These are phyloP conservation scores for Phytophthora fragariaefolia DNA, from an alignment of 352 stramenopile genomes.

Conservation along the genomic window DNA sequence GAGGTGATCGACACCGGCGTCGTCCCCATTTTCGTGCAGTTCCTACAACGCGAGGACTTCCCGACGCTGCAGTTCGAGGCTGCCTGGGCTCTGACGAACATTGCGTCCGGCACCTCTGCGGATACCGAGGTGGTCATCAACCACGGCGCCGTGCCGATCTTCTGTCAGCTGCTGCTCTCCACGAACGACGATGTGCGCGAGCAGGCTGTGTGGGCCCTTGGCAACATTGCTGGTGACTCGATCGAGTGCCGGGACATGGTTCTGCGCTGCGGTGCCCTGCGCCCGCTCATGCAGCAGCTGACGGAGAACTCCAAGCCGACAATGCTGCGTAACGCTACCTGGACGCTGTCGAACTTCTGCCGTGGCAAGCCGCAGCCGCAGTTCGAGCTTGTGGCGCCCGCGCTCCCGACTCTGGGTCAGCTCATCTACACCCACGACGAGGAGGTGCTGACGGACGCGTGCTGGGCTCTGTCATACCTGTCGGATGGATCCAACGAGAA, in stretches of 20 bases:
- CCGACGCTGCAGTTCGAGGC: conserved; percentile 97
- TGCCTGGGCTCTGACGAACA: conserved; percentile 99
- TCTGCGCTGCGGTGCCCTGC: conserved; percentile 92
- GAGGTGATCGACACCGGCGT: conserved; percentile 98
- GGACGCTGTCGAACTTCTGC: conserved; percentile 99
- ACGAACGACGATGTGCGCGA: conserved; percentile 98
- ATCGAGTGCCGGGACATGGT: conserved; percentile 97
- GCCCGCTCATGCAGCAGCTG: conserved; percentile 95
- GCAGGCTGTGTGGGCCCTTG: conserved; percentile 97
- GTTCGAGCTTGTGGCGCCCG: conserved; percentile 88
- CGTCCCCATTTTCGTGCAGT: conserved; percentile 98
- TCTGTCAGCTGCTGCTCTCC: conserved; percentile 95
- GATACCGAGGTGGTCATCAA: conserved; percentile 99
- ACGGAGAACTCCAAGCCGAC: conserved; percentile 95
- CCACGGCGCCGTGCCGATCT: conserved; percentile 96
- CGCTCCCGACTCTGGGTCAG: conserved; percentile 96
- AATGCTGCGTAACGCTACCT: conserved; percentile 99
- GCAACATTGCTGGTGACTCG: conserved; percentile 99
- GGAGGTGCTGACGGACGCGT: conserved; percentile 99
- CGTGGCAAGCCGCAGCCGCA: conserved; percentile 84
- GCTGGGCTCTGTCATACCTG: conserved; percentile 99
- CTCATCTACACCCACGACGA: conserved; percentile 98
- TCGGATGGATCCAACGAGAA: conserved; percentile 99
- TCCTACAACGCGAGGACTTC: conserved; percentile 96
- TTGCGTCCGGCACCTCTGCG: conserved; percentile 97